phyloP scores from a whole-genome alignment of 2,329 filamentous ascomycete genomes.

The Nothophoma quercina region DNA sequence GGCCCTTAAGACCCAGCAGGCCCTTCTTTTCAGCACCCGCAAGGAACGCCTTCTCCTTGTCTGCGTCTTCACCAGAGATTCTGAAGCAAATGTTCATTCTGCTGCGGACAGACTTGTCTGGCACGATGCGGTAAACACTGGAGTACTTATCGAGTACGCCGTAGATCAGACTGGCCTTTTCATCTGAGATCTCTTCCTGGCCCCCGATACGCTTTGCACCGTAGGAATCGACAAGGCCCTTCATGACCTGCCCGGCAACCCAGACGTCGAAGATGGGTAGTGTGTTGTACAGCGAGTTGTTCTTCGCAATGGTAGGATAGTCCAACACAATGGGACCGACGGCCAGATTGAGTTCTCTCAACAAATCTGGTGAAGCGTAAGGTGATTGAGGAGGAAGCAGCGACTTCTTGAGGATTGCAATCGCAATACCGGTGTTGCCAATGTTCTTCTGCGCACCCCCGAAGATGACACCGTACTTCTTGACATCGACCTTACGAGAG shows the following conservation, averaged over 20 bases:
- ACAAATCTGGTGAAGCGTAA: conserved; percentile 69
- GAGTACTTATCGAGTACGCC: conserved; percentile 75
- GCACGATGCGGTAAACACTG: conserved; percentile 78
- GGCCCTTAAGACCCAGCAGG: conserved; percentile 84
- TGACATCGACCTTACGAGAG: conserved; percentile 76
- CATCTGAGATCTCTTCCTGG: conserved; percentile 75
- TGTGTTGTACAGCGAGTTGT: conserved; percentile 96
- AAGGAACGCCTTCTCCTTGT: conserved; percentile 81
- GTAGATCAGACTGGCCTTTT: conserved; percentile 83
- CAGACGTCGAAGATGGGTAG: conserved; percentile 94
- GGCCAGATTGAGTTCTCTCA: conserved; percentile 78
- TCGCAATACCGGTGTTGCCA: conserved; percentile 83
- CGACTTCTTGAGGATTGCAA: conserved; percentile 82
- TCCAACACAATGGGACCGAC: conserved; percentile 81
- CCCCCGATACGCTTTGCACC: conserved; percentile 73
- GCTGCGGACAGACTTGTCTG: conserved; percentile 76
- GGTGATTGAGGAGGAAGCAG: conserved; percentile 70
- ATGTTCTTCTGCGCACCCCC: conserved; percentile 95
- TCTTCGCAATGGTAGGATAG: conserved; percentile 86
- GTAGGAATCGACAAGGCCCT: conserved; percentile 72
- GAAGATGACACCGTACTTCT: conserved; percentile 84
- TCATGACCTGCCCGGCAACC: conserved; percentile 87
- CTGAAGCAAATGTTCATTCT: conserved; percentile 97
- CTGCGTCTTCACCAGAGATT: conserved; percentile 69
- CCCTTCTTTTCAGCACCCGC: conserved; percentile 72